These are phyloP conservation scores for Rhododendron mucronatum DNA, from an alignment of 148 eudicot genomes.

Conservation along the genomic window DNA sequence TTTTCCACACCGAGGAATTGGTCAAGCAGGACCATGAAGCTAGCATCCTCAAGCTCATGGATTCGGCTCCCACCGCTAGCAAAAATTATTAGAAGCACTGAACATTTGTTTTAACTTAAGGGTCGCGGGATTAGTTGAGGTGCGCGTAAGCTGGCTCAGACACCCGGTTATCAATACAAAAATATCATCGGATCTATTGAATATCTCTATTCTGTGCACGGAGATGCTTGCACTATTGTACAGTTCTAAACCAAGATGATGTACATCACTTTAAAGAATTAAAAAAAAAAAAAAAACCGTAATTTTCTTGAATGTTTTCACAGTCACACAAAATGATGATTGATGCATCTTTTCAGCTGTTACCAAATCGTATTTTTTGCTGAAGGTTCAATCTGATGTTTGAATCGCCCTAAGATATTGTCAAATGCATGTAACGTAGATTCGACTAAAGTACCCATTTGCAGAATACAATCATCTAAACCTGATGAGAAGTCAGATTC, in stretches of 20 bases:
- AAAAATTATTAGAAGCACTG: neutral
- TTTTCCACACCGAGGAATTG: neutral
- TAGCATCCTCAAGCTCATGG: neutral
- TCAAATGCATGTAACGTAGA: neutral
- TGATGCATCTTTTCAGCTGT: neutral
- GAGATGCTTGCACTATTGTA: constrained; percentile 9
- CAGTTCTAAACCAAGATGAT: neutral
- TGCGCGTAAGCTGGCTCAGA: neutral
- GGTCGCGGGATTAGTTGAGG: neutral
- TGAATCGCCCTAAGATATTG: neutral
- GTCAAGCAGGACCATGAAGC: neutral
- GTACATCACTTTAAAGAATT: neutral
- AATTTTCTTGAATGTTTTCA: neutral
- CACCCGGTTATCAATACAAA: neutral
- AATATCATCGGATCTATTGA: neutral
- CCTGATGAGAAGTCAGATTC: neutral
- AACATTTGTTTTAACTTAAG: neutral
- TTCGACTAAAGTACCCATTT: neutral
- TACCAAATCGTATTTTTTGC: neutral
- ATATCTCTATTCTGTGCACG: neutral
- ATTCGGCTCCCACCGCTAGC: neutral
- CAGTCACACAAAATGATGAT: neutral
- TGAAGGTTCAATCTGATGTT: neutral
- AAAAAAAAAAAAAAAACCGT: neutral
- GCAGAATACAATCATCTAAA: neutral